phyloP scores from a whole-genome alignment of 2,329 filamentous ascomycete genomes.

The Clonostachys byssicola region DNA sequence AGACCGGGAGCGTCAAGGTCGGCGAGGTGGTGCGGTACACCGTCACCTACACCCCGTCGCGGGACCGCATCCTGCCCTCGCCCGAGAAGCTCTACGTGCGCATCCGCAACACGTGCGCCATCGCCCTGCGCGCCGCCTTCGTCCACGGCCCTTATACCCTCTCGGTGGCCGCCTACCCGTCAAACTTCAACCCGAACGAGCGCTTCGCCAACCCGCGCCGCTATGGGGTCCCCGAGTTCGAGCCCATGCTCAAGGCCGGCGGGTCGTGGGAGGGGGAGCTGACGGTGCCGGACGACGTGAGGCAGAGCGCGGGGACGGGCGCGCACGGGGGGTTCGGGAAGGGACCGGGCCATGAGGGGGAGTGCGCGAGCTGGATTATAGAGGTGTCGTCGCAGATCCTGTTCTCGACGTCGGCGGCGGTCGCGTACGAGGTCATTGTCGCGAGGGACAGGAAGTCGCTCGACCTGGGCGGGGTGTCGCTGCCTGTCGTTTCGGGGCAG shows the following conservation, averaged over 20 bases:
- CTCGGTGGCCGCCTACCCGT: constrained; percentile 80
- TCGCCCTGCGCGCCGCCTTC: constrained; percentile 89
- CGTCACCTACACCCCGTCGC: constrained; percentile 84
- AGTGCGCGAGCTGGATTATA: constrained; percentile 78
- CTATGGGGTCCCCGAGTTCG: constrained; percentile 83
- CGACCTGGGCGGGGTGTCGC: constrained; percentile 44
- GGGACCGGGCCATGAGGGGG: constrained; percentile 6
- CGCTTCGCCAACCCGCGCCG: constrained; percentile 66
- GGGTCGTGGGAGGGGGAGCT: constrained; percentile 81
- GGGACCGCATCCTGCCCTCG: constrained; percentile 85
- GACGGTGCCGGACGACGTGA: constrained; percentile 73
- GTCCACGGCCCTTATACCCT: constrained; percentile 94
- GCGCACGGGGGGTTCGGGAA: constrained; percentile 26
- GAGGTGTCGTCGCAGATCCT: constrained; percentile 91
- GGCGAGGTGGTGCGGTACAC: constrained; percentile 92
- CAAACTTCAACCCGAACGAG: constrained; percentile 76
- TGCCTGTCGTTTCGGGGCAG: constrained; percentile 39
- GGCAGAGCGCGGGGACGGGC: constrained; percentile 55
- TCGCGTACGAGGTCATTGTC: constrained; percentile 83
- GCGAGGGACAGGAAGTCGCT: constrained; percentile 83
- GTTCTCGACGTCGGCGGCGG: constrained; percentile 84
- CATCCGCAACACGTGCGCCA: constrained; percentile 87
- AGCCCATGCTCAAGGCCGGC: constrained; percentile 94
- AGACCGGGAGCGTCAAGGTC: constrained; percentile 86
- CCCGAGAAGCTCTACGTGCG: constrained; percentile 78